A percentile compares a stretch with the other conserved stretches of the same genome.
Evolutionary conservation across 2,329 filamentous ascomycete genomes (phyloP).

Genomic region (Verticillium alfalfae): DNA sequence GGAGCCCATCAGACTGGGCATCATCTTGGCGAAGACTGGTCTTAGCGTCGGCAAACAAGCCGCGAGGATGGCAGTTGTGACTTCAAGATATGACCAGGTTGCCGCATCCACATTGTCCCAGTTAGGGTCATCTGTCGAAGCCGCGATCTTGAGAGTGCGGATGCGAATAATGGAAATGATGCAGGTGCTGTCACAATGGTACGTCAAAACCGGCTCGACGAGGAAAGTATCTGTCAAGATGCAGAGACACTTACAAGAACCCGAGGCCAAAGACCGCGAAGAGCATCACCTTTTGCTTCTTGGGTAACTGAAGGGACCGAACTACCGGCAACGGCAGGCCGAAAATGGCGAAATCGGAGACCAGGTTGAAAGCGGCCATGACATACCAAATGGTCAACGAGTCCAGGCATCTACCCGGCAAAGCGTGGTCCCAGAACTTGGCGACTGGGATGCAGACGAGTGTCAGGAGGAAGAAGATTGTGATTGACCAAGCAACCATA

Average conservation of each 20-base stretch:
- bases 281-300: conserved; percentile 16
- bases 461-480: conserved; percentile 20
- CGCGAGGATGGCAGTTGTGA: conserved; percentile 21
- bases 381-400: conserved; percentile 20
- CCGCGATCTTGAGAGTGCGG: conserved; percentile 18
- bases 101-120: conserved; percentile 24
- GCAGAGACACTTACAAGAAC: conserved; percentile 16
- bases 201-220: neutral
- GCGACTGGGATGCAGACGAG: conserved; percentile 20
- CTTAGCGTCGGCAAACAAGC: conserved; percentile 21
- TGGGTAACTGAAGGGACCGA: conserved; percentile 13
- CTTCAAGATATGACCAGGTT: conserved; percentile 23
- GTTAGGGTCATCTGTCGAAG: conserved; percentile 13
- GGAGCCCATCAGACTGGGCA: conserved; percentile 14
- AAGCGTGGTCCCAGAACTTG: conserved; percentile 16
- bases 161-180: conserved; percentile 21
- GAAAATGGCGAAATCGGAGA: conserved; percentile 19
- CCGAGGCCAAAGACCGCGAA: conserved; percentile 17
- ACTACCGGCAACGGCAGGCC: conserved; percentile 18
- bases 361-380: conserved; percentile 19
- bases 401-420: conserved; percentile 17
- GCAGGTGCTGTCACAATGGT: conserved; percentile 13
- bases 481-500: conserved; percentile 19
- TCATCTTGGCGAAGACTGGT: conserved; percentile 16
- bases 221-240: neutral